Base-by-base conservation (phyloP, 164 flowering plant species). In the Paratinospora sagittata region DNA sequence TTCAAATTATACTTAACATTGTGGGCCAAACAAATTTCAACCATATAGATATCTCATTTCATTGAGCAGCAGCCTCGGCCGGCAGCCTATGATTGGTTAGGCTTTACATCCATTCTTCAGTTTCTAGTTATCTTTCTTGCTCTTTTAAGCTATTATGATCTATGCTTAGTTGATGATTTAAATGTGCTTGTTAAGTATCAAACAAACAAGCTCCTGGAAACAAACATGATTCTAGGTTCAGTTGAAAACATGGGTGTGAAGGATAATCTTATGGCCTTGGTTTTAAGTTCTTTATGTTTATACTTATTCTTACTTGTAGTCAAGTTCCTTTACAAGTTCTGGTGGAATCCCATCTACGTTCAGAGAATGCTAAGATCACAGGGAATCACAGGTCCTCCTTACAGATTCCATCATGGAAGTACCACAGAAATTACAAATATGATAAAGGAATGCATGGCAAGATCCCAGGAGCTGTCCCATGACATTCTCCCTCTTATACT, bases 311-410 rank as follows among this genome's bases (percentile, higher is more conserved):
- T 26, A 4, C 34, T 23, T 57, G 68, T 75, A 27, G 16, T 72
- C 57, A 64, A 57, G 27, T 43, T 78, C 66, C 39, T 78, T 24
- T 30, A 78, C 63, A 75, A 57, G 52, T 13, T 60, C 66, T 78
- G 81, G 73, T 69, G 72, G 69, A 69, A 61, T 55, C 81, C 81
- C 11, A 63, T 64, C 13, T 11, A 62, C 9, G 17, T 75, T 43
- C 76, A 69, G 36, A 27, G 45, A 57, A 7, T 27, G 14, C 61
- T 75, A 71, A 69, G 47, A 17, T 41, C 74, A 30, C 81, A 72
- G 55, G 81, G 81, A n/a, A 72, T 78, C 57, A 49, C 47, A 68
- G 81, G 81, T 26, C 78, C 81, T 52, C 21, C 73, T 16, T 75
- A 75, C 71, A 69, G 52, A 23, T 70, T 75, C 65, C 68, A 75